Conservation (phyloP, 176 grass and related monocot genomes). For the Avena sativa region DNA sequence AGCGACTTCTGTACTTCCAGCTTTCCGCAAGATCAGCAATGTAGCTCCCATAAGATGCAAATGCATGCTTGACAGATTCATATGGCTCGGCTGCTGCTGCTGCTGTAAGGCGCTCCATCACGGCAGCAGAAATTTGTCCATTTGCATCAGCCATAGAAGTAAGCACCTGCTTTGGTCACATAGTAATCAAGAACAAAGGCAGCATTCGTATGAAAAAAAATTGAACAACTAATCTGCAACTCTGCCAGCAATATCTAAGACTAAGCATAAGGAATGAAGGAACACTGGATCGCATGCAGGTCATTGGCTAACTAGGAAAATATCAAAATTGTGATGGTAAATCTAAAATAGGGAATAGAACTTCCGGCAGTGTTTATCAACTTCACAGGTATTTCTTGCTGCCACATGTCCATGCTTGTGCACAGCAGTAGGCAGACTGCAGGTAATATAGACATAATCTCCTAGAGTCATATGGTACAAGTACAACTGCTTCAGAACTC, state of each 20-base stretch:
- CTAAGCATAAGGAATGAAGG: constrained; percentile 24
- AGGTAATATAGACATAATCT: constrained; percentile 1
- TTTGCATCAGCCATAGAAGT: constrained; percentile 97
- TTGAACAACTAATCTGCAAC: constrained; percentile 29
- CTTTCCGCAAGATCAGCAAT: constrained; percentile 83
- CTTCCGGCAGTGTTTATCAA: constrained; percentile 18
- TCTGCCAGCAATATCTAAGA: constrained; percentile 15
- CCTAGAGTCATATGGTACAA: background rate
- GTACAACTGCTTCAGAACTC: background rate
- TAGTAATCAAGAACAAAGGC: constrained; percentile 42
- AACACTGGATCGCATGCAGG: constrained; percentile 21
- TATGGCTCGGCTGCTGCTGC: constrained; percentile 97
- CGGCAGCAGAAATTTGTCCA: constrained; percentile 90
- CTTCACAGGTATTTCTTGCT: constrained; percentile 20
- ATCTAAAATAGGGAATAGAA: constrained; percentile 24
- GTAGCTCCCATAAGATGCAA: constrained; percentile 95
- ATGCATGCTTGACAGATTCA: constrained; percentile 93
- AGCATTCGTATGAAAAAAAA: constrained; percentile 39
- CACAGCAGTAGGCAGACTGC: constrained; percentile 7
- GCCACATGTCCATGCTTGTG: background rate
- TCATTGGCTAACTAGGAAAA: constrained; percentile 24
- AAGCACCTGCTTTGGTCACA: constrained; percentile 79
- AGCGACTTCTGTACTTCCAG: constrained; percentile 94
- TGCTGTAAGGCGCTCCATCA: constrained; percentile 96
- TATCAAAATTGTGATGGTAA: background rate